Base-by-base conservation (phyloP, 441 rosid genomes). In the Rhodomyrtus psidioides region DNA sequence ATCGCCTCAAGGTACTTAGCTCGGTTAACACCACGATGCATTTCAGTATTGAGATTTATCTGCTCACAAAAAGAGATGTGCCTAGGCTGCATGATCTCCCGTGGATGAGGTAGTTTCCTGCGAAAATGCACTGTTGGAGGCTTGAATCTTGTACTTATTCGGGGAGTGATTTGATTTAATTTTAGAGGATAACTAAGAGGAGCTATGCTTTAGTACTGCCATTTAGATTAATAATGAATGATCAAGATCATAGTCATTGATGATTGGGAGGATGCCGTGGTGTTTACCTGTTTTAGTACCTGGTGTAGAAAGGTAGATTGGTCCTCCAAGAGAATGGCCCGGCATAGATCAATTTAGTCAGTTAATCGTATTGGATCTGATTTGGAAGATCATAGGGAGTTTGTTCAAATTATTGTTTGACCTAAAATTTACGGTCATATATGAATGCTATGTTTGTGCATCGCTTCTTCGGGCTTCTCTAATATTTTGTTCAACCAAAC, bases 1-100 rank as follows among this genome's bases (percentile, higher is more conserved):
- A 92, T 57, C 98, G 99, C 53, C 93, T 98, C 82, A 94, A 96
- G 98, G 99, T 98, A 88, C 86, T 84, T 54, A 9, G 30, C 46
- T 53, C 3, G 1, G 60, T 30, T 82, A 56, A 82, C 60, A 53
- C 27, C 27, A 12, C 6, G 26, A 56, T 42, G 58, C 59, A 28
- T 82, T 54, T 26, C 58, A 12, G 84, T 28, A 21, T 15, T 30
- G n/a, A 53, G 49, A 82, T 23, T 30, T 30, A 82, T 27, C n/a
- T 82, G 79, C 49, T 34, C 46, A 39, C 79, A 34, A 70, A 49
- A 49, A 70, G 79, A 39, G 4, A 70, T 34, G 79, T 1, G 10
- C 79, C 79, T 34, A 34, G 79, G 79, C n/a, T 70, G 79, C 49
- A 34, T 65, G 26, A 65, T 62, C 75, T 62, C 14, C 46, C 2